Conservation (phyloP, 2,329 filamentous ascomycete species). For the Alternaria solani region DNA sequence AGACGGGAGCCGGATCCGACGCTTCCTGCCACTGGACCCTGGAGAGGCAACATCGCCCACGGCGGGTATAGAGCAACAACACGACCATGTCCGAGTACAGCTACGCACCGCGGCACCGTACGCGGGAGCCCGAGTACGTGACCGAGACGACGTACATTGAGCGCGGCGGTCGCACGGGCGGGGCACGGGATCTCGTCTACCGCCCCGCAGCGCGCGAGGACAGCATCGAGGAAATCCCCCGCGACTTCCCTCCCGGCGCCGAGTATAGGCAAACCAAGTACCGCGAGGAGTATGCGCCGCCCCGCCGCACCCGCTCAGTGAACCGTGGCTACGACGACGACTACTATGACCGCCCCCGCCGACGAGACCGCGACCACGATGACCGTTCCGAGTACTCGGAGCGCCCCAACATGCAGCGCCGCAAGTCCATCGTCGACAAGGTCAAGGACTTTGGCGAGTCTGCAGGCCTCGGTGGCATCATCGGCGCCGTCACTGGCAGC, state of each 20-base stretch:
- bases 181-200: conserved; percentile 59
- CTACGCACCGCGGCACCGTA: conserved; percentile 59
- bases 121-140: conserved; percentile 60
- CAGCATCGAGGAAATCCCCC: conserved; percentile 83
- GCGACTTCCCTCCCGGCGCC: conserved; percentile 78
- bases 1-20: conserved; percentile 13
- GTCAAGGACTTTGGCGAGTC: conserved; percentile 64
- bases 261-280: conserved; percentile 57
- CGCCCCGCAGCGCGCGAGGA: conserved; percentile 68
- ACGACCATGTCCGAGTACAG: conserved; percentile 59
- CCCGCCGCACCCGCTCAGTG: conserved; percentile 70
- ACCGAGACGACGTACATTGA: conserved; percentile 61
- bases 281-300: conserved; percentile 59
- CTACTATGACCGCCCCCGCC: conserved; percentile 49
- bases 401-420: conserved; percentile 56
- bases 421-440: conserved; percentile 66
- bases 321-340: conserved; percentile 67
- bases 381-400: conserved; percentile 56
- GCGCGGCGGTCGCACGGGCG: conserved; percentile 55
- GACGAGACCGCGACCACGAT: conserved; percentile 57
- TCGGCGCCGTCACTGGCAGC: conserved; percentile 61
- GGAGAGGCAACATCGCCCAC: conserved; percentile 20
- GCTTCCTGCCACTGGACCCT: conserved; percentile 15
- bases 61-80: conserved; percentile 32
- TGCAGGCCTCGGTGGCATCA: conserved; percentile 65